Evolutionary conservation across 2,329 filamentous ascomycete species (phyloP).

Genomic region (Emmonsiellopsis sp.): DNA sequence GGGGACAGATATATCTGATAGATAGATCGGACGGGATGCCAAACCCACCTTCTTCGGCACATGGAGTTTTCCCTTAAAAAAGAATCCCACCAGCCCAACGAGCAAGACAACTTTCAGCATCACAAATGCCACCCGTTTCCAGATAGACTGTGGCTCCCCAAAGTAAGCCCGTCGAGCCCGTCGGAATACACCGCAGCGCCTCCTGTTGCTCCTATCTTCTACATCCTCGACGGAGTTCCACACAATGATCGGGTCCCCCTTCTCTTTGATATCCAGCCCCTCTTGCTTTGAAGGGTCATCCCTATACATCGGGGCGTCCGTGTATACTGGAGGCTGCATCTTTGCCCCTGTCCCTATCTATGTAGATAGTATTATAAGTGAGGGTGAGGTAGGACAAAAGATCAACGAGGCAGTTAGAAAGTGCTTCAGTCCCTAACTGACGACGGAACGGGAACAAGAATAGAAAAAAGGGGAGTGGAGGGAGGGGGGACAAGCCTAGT

Average conservation of each 20-base stretch:
- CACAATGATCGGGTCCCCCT: neutral
- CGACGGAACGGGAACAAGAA: neutral
- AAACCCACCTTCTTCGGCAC: neutral
- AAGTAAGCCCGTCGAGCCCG: neutral
- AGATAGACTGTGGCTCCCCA: neutral
- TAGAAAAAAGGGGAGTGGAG: neutral
- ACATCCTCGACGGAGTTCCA: neutral
- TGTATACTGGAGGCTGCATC: neutral
- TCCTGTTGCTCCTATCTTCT: neutral
- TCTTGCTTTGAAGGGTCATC: neutral
- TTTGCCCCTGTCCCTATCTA: neutral
- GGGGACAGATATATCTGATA: neutral
- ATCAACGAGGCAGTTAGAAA: neutral
- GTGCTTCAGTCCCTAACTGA: neutral
- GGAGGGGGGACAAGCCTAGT: neutral
- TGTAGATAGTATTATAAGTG: neutral
- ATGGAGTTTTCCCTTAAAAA: neutral
- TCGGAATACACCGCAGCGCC: neutral
- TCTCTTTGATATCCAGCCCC: neutral
- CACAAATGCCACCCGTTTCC: neutral
- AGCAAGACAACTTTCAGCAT: slow-evolving; percentile 3
- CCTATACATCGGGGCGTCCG: neutral
- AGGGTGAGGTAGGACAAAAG: neutral
- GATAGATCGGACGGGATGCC: neutral
- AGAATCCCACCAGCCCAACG: neutral